Conservation (phyloP, 805 yeast genomes). For the Kregervanrija delftensis region DNA sequence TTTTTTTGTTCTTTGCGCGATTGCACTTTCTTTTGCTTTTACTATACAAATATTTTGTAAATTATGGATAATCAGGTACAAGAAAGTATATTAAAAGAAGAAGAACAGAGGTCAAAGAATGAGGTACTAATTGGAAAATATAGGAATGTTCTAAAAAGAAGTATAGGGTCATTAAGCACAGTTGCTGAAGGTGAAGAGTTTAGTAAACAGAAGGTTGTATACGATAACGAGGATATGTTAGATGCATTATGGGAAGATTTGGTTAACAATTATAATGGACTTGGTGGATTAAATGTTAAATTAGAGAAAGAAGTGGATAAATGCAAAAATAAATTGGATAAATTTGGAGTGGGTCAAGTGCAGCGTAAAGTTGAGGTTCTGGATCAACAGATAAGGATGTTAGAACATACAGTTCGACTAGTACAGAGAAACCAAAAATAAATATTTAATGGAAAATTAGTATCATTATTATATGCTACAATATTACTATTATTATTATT, state of each 20-base stretch:
- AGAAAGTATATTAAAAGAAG: conserved; percentile 4
- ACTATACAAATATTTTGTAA: too few relatives aligned
- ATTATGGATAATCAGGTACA: conserved; percentile 6
- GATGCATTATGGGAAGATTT: conserved; percentile 16
- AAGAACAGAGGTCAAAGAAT: conserved; percentile 1
- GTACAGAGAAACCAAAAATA: conserved; percentile 22
- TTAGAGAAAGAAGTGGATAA: conserved; percentile 7
- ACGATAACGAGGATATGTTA: conserved; percentile 23
- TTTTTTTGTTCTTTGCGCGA: too few relatives aligned
- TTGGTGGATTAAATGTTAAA: conserved; percentile 8
- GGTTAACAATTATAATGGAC: conserved; percentile 9
- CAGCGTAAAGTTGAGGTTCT: conserved; percentile 59
- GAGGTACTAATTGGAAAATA: conserved; percentile 3
- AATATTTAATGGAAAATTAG: background rate
- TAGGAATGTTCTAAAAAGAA: conserved; percentile 4
- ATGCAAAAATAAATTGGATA: conserved; percentile 7
- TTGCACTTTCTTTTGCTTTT: too few relatives aligned
- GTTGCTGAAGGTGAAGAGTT: conserved; percentile 3
- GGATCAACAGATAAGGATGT: conserved; percentile 65
- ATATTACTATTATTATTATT: too few relatives aligned
- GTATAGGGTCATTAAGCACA: background rate
- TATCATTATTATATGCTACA: too few relatives aligned
- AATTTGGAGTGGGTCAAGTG: conserved; percentile 14
- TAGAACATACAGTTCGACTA: conserved; percentile 49
- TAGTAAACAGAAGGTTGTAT: conserved; percentile 11